phyloP scores from a whole-genome alignment of 257 asterid species.

The Verbascum thapsus region DNA sequence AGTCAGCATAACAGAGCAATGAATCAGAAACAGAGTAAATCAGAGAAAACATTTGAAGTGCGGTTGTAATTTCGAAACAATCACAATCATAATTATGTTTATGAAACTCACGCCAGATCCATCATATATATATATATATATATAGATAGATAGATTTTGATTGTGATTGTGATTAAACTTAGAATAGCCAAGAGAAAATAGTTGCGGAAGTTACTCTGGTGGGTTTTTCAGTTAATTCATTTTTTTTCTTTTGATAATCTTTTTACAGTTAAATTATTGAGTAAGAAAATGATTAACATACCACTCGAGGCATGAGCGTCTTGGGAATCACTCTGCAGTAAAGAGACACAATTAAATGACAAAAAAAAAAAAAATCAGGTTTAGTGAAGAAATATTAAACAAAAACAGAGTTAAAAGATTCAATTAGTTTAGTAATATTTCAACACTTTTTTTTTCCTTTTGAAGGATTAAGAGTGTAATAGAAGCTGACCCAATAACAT shows the following conservation, averaged over 20 bases:
- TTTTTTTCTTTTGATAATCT: too few relatives aligned
- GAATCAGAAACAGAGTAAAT: conserved; percentile 30
- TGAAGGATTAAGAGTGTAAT: conserved; percentile 22
- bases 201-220: too few relatives aligned
- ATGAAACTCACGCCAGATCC: too few relatives aligned
- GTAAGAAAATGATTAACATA: too few relatives aligned
- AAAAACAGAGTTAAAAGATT: conserved; percentile 13
- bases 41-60: conserved; percentile 35
- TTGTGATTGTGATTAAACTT: too few relatives aligned
- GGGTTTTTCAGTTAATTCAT: too few relatives aligned
- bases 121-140: not conserved
- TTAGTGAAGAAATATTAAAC: conserved; percentile 32
- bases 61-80: too few relatives aligned
- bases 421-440: conserved; percentile 18
- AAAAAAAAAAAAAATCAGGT: conserved; percentile 56
- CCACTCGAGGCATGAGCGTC: conserved; percentile 99
- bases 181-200: too few relatives aligned
- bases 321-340: conserved; percentile 95
- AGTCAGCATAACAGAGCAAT: conserved; percentile 36
- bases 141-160: too few relatives aligned
- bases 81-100: too few relatives aligned
- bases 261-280: too few relatives aligned
- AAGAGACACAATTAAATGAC: conserved; percentile 66
- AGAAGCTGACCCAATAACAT: conserved; percentile 71
- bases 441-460: too few relatives aligned